Evolutionary conservation across 2,329 filamentous ascomycete species (phyloP), one percentile per base, ranked within the genome.

Genomic region (Colletotrichum agaves): DNA sequence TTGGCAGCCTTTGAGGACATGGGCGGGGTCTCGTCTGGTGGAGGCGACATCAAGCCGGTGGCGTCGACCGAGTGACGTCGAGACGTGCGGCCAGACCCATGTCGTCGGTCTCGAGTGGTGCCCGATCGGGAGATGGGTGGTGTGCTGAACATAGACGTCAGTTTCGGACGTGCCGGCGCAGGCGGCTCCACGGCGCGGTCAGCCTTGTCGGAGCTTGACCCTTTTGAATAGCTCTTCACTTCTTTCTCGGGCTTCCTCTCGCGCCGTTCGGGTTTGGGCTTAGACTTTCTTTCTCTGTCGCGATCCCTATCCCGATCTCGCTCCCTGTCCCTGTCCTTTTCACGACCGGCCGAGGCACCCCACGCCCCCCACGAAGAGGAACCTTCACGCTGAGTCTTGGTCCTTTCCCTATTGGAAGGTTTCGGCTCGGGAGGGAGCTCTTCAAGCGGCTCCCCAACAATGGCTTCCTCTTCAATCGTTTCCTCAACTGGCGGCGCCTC

Each of bases 1-100:
- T 90, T 94, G 35, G 93, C 92, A 31, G 93, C 93, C 78, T 97
- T 97, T 50, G 88, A 85, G 7, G 90, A 86, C 75, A 93, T 85
- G 58, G 88, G 86, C 3, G 85, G 84, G 46, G 84, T 81, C 35
- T 91, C 88, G 33, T 94, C 93, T 2, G 91, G 88, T 8, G 92
- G 91, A 3, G 93, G 92, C 19, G 92, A 93, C 50, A 87, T 84
- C 68, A 94, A 82, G 7, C 89, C 91, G 70, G 84, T 83, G 31
- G 82, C 86, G 60, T 93, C 91, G 15, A 91, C 79, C 0, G 93
- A 91, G 69, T 90, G 85, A 41, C 91, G 90, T 63, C 91, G 87
- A 60, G 92, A 91, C 60, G 88, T 83, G 67, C 83, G 89, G 59
- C 84, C 83, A 63, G 80, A 79, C 70, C 85, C 86, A 27, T 85